Conservation (phyloP, 148 eudicot genomes). For the Salicornia ramosissima region DNA sequence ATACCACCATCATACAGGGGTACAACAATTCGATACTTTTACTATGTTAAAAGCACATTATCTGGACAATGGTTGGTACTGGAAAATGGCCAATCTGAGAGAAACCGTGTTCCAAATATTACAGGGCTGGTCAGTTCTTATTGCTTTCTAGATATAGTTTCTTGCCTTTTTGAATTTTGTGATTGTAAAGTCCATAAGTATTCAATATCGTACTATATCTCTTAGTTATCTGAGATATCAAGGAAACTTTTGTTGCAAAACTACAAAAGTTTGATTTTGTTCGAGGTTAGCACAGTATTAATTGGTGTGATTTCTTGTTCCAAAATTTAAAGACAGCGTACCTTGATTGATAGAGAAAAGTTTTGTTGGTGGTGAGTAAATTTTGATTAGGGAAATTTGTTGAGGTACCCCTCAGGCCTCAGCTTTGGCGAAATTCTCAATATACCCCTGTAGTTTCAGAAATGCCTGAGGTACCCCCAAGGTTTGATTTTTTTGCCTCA, state of each 20-base stretch:
- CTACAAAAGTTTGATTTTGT: neutral
- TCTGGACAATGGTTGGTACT: constrained; percentile 58
- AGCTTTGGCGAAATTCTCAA: too few species aligned
- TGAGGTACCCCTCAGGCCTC: too few species aligned
- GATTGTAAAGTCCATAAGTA: neutral
- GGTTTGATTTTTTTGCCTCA: too few species aligned
- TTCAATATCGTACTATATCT: neutral
- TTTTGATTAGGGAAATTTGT: too few species aligned
- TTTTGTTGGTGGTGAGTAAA: neutral
- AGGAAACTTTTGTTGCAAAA: neutral
- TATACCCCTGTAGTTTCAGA: too few species aligned
- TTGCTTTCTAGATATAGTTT: neutral
- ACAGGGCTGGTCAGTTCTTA: constrained; percentile 53
- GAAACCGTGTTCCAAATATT: constrained; percentile 41
- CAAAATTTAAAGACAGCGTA: neutral
- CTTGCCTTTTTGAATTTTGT: neutral
- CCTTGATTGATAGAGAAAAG: neutral
- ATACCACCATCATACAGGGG: constrained; percentile 94
- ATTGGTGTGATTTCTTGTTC: neutral
- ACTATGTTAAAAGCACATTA: constrained; percentile 63
- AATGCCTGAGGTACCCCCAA: too few species aligned
- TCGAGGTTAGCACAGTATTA: neutral
- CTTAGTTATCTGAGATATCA: neutral
- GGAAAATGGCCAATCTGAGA: constrained; percentile 56
- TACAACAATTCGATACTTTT: constrained; percentile 77